Conservation (phyloP, 2,329 filamentous ascomycete species). For the Nothomitra cinnamomea region DNA sequence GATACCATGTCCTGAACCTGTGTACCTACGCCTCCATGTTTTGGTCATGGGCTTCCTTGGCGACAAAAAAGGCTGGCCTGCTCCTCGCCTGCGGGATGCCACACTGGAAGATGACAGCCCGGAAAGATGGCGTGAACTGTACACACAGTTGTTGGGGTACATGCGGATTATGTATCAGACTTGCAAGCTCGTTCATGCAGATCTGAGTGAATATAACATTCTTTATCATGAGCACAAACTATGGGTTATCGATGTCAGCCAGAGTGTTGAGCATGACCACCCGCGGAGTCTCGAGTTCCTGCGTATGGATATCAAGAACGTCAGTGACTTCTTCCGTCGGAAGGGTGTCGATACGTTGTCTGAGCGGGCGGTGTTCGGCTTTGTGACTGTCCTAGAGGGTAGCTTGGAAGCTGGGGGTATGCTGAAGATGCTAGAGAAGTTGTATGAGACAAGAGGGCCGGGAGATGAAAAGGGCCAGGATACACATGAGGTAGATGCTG, state of each 20-base stretch:
- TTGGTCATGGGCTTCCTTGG: conserved; percentile 90
- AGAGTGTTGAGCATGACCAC: conserved; percentile 94
- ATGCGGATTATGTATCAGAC: conserved; percentile 91
- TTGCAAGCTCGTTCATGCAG: conserved; percentile 83
- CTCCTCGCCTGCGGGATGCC: conserved; percentile 79
- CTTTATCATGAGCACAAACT: conserved; percentile 70
- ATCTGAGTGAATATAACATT: conserved; percentile 96
- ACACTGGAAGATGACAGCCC: conserved; percentile 53
- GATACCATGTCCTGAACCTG: conserved; percentile 79
- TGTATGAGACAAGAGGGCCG: conserved; percentile 40
- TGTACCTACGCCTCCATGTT: conserved; percentile 83
- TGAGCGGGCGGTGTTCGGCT: conserved; percentile 69
- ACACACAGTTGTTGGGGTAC: conserved; percentile 66
- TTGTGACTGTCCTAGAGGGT: conserved; percentile 50
- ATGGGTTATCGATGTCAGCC: conserved; percentile 93
- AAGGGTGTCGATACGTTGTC: conserved; percentile 68
- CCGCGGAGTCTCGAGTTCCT: conserved; percentile 83
- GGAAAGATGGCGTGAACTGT: conserved; percentile 58
- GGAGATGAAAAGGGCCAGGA: conserved; percentile 32
- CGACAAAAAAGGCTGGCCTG: conserved; percentile 70
- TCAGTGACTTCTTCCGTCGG: conserved; percentile 77
- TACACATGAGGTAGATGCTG: conserved; percentile 49
- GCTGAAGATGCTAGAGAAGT: conserved; percentile 41
- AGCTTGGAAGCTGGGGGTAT: conserved; percentile 45
- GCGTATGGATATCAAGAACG: conserved; percentile 97